Base-by-base conservation (phyloP, 208 protist species). In the Borovskyia barvae region DNA sequence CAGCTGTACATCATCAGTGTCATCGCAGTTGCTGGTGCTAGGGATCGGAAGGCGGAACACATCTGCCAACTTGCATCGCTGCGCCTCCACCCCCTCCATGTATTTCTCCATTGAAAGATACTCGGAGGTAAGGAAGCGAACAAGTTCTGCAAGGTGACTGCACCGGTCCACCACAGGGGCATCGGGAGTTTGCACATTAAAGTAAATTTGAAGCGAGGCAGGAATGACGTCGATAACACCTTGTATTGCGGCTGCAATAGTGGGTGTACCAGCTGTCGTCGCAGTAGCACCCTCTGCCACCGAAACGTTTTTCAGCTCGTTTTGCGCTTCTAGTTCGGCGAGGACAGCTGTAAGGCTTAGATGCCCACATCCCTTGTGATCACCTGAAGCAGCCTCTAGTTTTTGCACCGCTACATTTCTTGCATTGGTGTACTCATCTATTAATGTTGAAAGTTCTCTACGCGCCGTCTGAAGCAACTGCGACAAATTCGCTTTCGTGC, bases 81-180 rank as follows among this genome's bases (percentile, higher is more conserved):
- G 46, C 41, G 25, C 29, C 37, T 64, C 49, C 4, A 71, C 64
- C 49, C 33, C 30, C 19, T 71, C 64, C 54, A 71, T 71, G 48
- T 71, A 71, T 12, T 49, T 46, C 28, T 71, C 64, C 64, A 58
- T 71, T 12, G 64, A 71, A 14, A 71, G 33, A n/a, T 71, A 71
- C 40, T 71, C 64, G 9, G 64, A 56, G 8, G 64, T 39, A 15
- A 71, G 53, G 37, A 71, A 71, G 6, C 39, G 35, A 0, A 71
- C 17, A 12, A 71, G 64, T 9, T 41, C 17, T 5, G 52, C 25
- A 14, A 71, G 49, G 47, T 42, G 49, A 24, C 5, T 28, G 25
- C 64, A 71, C 9, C 30, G 64, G n/a, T 1, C 47, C 5, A 62
- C 37, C 14, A 64, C 57, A 5, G 58, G 52, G 2, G 66, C 39